Evolutionary conservation across 306 rosid genomes (phyloP), one percentile per base, ranked within the genome.

Genomic region (Castanea crenata): DNA sequence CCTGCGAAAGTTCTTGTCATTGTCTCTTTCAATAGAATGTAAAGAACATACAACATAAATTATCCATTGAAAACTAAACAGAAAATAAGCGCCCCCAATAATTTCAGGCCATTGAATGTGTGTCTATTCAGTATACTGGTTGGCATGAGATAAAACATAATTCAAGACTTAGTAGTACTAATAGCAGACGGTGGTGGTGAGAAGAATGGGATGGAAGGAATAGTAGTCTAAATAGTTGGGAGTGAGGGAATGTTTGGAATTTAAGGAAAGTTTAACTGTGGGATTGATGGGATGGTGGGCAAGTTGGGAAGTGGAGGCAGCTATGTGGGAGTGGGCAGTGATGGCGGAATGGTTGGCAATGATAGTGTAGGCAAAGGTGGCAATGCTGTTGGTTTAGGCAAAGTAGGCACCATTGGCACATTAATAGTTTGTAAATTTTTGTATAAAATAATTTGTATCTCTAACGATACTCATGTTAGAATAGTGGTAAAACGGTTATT

Each of bases 131-230:
- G 59, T 1, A 18, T 2, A 16, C 59, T 55, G 59, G 20, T 19
- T 16, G 59, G 31, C 59, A 55, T 18, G 59, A 55, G n/a, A 6
- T 11, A 14, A n/a, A 35, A 18, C 31, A 23, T 21, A 21, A 9
- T 16, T 85, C 1, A 25, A 25, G 85, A 85, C 73, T 12, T 81
- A 2, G 5, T 35, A 16, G 77, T 19, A 25, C 27, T 25, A 56
- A 80, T 29, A 25, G 87, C 49, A 79, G 83, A 35, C 3, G 41
- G 88, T 46, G 85, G 87, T 55, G 83, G 73, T 20, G 88, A 62
- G 76, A 85, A 3, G 74, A 85, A 78, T 19, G 88, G 75, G 23
- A 83, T 38, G 49, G 81, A 78, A 4, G 86, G 80, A 1, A 83
- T 59, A n/a, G 55, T 75, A 23, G 72, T 84, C 25, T 80, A 83